Base-by-base conservation (phyloP, 2,329 filamentous ascomycete genomes). In the Periconia sp. region DNA sequence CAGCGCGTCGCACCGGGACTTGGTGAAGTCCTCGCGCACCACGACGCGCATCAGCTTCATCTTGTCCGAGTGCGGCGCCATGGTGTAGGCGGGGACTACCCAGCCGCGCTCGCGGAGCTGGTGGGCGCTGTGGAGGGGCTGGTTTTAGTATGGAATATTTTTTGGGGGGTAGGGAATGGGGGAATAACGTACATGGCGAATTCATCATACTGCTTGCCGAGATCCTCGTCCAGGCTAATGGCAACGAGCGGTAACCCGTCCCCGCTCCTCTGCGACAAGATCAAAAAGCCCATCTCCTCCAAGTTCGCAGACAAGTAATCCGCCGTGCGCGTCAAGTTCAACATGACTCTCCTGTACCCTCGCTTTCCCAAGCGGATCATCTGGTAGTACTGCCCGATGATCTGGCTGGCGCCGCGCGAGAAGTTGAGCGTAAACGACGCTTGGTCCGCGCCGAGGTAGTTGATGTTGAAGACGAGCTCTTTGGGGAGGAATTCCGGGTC, bases 381-480 rank as follows among this genome's bases (percentile, higher is more conserved):
- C 77, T 97, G 92, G 79, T 97, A 97, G 79, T 97, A 97, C 77
- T 97, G 93, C 27, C 91, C 93, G 57, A 97, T 96, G 68, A 97
- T 90, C 71, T 97, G 92, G 6, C 89, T 91, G 13, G 93, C 93
- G 53, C 92, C 92, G 74, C 96, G 96, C 70, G 90, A 95, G 81
- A 97, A 97, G 81, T 97, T 97, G 55, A 97, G 85, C 0, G 93
- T 97, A 78, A 97, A 97, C 2, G 91, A 96, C 2, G 92, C 89
- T 74, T 97, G 93, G 70, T 97, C 91, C 11, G 93, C 92, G 47
- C 93, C 93, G 6, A 97, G 88, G 77, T 97, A 97, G 82, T 97
- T 97, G 83, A 97, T 97, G 82, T 96, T 97, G 85, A 97, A 97
- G 66, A 97, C 91, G 19, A 97, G 86, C 68, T 97, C 92, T 70